Percentiles rank a stretch among this genome's conserved stretches.
phyloP scores from a whole-genome alignment of 306 rosid genomes.

The Trichosanthes cucumerina region DNA sequence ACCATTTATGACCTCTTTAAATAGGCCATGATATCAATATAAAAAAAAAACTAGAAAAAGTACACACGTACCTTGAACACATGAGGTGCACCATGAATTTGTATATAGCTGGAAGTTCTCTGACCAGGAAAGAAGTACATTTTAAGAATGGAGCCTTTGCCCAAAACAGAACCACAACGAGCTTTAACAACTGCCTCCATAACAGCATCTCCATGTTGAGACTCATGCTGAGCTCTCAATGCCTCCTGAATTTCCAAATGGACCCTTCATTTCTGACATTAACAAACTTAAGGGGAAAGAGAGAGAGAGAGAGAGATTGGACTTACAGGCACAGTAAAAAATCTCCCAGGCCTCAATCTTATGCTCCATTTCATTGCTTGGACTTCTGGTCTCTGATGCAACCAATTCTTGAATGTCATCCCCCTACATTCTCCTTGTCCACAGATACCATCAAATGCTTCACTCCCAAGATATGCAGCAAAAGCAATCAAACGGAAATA shows the following conservation, averaged over 20 bases:
- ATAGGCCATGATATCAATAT: neutral
- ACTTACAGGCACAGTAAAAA: constrained; percentile 73
- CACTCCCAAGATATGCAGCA: constrained; percentile 94
- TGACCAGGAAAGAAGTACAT: constrained; percentile 95
- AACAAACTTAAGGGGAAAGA: neutral
- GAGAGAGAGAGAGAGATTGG: neutral
- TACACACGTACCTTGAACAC: constrained; percentile 58
- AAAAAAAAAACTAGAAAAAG: neutral
- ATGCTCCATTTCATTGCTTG: constrained; percentile 96
- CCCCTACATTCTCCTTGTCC: constrained; percentile 49
- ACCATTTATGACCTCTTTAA: neutral
- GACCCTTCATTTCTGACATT: constrained; percentile 1
- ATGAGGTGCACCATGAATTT: constrained; percentile 70
- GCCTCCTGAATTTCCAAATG: constrained; percentile 51
- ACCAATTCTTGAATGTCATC: constrained; percentile 81
- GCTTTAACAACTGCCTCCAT: constrained; percentile 75
- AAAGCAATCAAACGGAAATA: constrained; percentile 87
- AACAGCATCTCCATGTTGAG: constrained; percentile 86
- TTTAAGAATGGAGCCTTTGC: constrained; percentile 85
- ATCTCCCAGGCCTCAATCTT: constrained; percentile 74
- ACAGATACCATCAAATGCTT: constrained; percentile 80
- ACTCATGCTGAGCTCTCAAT: constrained; percentile 67
- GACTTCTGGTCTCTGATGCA: constrained; percentile 75
- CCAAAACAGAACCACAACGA: constrained; percentile 73
- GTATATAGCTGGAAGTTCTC: constrained; percentile 72